Evolutionary conservation across 352 stramenopile genomes (phyloP).

Genomic region (Globisporangium uncinulatum): DNA sequence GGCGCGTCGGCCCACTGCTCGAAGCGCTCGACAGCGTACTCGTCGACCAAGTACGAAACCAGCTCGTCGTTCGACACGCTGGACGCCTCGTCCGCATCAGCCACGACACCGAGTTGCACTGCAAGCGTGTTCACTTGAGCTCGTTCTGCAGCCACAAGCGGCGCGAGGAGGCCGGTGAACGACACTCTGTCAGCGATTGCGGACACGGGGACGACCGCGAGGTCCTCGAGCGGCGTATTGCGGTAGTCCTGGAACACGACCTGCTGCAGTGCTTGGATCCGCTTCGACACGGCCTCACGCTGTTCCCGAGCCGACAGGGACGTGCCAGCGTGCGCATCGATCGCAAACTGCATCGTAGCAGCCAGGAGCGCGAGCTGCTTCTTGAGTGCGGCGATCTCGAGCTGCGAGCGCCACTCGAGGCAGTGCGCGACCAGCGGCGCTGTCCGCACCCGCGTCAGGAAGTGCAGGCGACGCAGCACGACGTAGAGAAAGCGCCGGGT

Average conservation of each 20-base stretch:
- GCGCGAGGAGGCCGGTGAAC: constrained; percentile 37
- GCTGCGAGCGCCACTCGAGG: constrained; percentile 26
- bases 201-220: constrained; percentile 54
- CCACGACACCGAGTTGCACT: constrained; percentile 43
- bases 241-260: constrained; percentile 38
- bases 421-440: constrained; percentile 36
- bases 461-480: constrained; percentile 59
- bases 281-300: constrained; percentile 33
- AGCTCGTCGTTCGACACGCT: constrained; percentile 32
- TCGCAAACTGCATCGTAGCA: constrained; percentile 62
- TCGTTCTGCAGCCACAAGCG: constrained; percentile 28
- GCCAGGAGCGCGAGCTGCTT: constrained; percentile 68
- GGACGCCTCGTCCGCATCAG: constrained; percentile 25
- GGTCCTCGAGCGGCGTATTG: constrained; percentile 40
- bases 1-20: constrained; percentile 17
- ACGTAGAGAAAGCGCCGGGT: constrained; percentile 84
- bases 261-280: constrained; percentile 76
- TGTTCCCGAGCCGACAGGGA: constrained; percentile 49
- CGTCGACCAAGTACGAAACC: constrained; percentile 48
- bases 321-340: constrained; percentile 81
- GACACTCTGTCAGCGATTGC: constrained; percentile 34
- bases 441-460: constrained; percentile 33
- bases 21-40: constrained; percentile 37
- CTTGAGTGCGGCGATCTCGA: constrained; percentile 37
- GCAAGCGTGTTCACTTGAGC: constrained; percentile 28